Percentiles rank a stretch among this genome's conserved stretches.
phyloP scores from a whole-genome alignment of 2,329 filamentous ascomycete genomes.

The Aspergillus ustus region DNA sequence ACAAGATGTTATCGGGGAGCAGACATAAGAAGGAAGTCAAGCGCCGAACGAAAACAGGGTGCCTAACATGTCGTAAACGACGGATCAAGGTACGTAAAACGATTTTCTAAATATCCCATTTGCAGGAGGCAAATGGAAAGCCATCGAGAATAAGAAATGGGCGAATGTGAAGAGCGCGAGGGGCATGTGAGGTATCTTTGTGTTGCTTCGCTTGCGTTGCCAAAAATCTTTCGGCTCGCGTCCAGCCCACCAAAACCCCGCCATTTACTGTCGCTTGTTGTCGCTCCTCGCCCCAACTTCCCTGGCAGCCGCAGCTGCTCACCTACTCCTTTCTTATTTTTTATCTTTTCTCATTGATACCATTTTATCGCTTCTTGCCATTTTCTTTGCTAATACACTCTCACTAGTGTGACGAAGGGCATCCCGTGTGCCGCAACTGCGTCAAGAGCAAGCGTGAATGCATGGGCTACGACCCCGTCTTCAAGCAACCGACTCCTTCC shows the following conservation, averaged over 20 bases:
- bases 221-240: constrained; percentile 23
- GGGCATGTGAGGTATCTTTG: constrained; percentile 16
- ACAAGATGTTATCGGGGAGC: constrained; percentile 63
- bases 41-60: constrained; percentile 75
- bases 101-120: constrained; percentile 2
- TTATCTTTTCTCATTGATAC: constrained; percentile 17
- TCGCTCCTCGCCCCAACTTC: constrained; percentile 26
- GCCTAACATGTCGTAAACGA: constrained; percentile 66
- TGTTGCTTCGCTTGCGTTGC: constrained; percentile 32
- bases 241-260: constrained; percentile 28
- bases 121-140: constrained; percentile 4
- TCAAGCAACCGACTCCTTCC: constrained; percentile 70
- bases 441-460: constrained; percentile 71
- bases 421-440: constrained; percentile 80
- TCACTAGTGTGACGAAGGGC: constrained; percentile 88
- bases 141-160: background rate
- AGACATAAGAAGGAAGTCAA: constrained; percentile 75
- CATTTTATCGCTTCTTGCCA: constrained; percentile 25
- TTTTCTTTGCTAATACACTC: constrained; percentile 18
- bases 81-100: constrained; percentile 70
- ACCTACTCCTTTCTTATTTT: constrained; percentile 5
- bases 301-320: constrained; percentile 12
- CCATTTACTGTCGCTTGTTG: constrained; percentile 31
- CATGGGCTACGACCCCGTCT: constrained; percentile 70
- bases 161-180: constrained; percentile 13